These are phyloP conservation scores for Aspergillus conjunctus DNA, from an alignment of 495 filamentous ascomycete genomes.

Conservation along the genomic window DNA sequence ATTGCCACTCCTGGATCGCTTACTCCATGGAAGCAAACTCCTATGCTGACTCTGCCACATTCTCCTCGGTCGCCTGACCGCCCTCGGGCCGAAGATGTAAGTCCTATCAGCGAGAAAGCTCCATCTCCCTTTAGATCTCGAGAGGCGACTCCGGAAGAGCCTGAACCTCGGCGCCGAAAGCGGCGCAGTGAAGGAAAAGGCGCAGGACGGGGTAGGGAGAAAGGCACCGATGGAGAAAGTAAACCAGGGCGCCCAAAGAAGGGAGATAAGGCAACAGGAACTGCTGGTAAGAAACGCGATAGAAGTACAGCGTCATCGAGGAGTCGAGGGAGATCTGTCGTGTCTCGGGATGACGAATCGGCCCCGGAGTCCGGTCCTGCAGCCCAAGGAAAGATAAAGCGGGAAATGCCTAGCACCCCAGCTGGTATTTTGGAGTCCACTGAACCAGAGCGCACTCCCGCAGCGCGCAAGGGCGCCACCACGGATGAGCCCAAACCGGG, in stretches of 20 bases:
- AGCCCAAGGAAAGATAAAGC: conserved; percentile 59
- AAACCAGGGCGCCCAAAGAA: conserved; percentile 32
- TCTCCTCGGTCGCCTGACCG: conserved; percentile 50
- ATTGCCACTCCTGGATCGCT: conserved; percentile 49
- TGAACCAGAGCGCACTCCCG: conserved; percentile 48
- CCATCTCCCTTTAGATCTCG: conserved; percentile 44
- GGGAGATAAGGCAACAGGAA: conserved; percentile 36
- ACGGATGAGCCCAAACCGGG: conserved; percentile 33
- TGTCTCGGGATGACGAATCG: conserved; percentile 57
- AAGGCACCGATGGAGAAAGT: conserved; percentile 23
- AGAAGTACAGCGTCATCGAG: conserved; percentile 57
- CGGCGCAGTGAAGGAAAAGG: conserved; percentile 29
- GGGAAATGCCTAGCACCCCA: conserved; percentile 65
- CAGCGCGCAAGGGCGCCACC: conserved; percentile 49
- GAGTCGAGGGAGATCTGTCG: conserved; percentile 61
- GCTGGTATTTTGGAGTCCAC: conserved; percentile 37
- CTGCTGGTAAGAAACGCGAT: conserved; percentile 42
- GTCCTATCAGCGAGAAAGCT: conserved; percentile 55
- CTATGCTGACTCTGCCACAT: conserved; percentile 39
- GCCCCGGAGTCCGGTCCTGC: conserved; percentile 48
- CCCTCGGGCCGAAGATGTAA: conserved; percentile 52
- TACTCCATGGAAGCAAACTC: conserved; percentile 53
- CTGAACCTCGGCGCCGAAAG: conserved; percentile 30
- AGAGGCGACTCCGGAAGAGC: conserved; percentile 37
- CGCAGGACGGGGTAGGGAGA: conserved; percentile 15